Evolutionary conservation across 305 asterid genomes (phyloP).

Genomic region (Rubia tinctorum): DNA sequence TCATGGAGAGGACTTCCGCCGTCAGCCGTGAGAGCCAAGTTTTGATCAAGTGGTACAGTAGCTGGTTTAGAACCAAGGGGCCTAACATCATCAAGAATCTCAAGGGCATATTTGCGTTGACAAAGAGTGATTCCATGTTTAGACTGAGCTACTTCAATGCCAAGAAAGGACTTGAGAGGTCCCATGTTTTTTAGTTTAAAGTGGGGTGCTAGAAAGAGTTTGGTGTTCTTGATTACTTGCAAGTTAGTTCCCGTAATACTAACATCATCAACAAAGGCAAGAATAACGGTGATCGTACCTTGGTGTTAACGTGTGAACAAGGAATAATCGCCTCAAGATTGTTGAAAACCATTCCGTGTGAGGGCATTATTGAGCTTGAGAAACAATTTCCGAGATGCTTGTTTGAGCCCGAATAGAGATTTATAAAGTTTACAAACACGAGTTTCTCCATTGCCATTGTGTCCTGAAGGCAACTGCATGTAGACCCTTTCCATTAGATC

Average conservation of each 20-base stretch:
- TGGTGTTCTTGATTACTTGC: too few relatives aligned
- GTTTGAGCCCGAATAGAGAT: neutral
- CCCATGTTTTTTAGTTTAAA: neutral
- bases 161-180: neutral
- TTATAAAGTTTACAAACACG: neutral
- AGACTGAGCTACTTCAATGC: neutral
- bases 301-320: neutral
- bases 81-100: neutral
- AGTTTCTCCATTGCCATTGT: too few relatives aligned
- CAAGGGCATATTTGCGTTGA: neutral
- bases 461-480: neutral
- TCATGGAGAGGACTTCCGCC: neutral
- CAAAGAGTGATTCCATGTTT: neutral
- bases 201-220: neutral
- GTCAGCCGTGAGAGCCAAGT: neutral
- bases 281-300: neutral
- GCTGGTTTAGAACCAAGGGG: neutral
- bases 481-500: neutral
- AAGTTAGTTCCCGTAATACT: neutral
- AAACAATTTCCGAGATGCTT: neutral
- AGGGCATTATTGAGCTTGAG: neutral
- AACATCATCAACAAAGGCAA: neutral
- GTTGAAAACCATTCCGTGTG: neutral
- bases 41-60: neutral
- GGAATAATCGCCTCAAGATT: neutral